These are phyloP conservation scores for Pestalotiopsis fici DNA, from an alignment of 2,329 filamentous ascomycete species.

Conservation along the genomic window DNA sequence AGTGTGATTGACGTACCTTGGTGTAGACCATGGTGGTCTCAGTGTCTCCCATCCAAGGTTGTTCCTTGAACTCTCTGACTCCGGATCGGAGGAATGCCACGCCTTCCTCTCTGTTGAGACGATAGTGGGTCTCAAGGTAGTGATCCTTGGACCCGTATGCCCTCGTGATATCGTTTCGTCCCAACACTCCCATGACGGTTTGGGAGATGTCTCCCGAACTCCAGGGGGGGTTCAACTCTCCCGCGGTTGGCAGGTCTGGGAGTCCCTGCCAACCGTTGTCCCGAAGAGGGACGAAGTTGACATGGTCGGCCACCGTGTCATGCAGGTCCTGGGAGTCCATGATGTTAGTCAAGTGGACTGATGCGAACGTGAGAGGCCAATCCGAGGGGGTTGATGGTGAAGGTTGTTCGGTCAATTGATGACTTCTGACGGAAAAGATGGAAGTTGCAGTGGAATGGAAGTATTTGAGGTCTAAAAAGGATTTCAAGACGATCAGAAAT, in stretches of 20 bases:
- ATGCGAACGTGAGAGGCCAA: no score
- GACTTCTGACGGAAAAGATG: no score
- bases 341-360: background rate
- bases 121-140: slow-evolving; percentile 75
- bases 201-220: slow-evolving; percentile 14
- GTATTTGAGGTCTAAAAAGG: no score
- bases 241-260: slow-evolving; percentile 55
- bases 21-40: slow-evolving; percentile 67
- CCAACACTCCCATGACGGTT: slow-evolving; percentile 37
- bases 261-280: slow-evolving; percentile 32
- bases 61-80: slow-evolving; percentile 53
- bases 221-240: slow-evolving; percentile 49
- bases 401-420: no score
- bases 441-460: no score
- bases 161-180: slow-evolving; percentile 53
- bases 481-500: no score
- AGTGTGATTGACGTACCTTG: slow-evolving; percentile 47
- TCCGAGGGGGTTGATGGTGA: no score
- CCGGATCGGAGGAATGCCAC: slow-evolving; percentile 69
- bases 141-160: slow-evolving; percentile 61
- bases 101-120: slow-evolving; percentile 74
- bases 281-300: slow-evolving; percentile 14
- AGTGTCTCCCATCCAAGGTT: slow-evolving; percentile 59
- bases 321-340: slow-evolving; percentile 8
- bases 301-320: slow-evolving; percentile 17